Percentiles rank a stretch among this genome's conserved stretches.
These are phyloP conservation scores for Sinapis alba DNA, from an alignment of 441 rosid species.

Conservation along the genomic window DNA sequence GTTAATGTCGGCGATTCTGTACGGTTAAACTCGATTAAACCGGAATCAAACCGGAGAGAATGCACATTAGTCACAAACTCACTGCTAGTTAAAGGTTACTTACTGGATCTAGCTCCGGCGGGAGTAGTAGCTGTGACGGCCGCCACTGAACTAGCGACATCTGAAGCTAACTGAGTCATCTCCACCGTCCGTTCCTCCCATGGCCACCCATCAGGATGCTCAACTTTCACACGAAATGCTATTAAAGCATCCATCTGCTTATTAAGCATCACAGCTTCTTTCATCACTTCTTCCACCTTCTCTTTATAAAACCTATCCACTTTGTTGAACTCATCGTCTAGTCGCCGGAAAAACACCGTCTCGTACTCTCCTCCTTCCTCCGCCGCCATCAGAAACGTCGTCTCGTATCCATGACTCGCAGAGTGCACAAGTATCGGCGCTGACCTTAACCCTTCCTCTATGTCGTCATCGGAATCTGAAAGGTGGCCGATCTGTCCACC, in stretches of 20 bases:
- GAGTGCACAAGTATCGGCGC: constrained; percentile 48
- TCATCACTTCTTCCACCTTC: constrained; percentile 59
- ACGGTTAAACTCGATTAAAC: no score
- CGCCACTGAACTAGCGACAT: constrained; percentile 51
- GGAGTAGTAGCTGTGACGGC: constrained; percentile 61
- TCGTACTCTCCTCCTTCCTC: constrained; percentile 70
- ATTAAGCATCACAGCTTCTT: constrained; percentile 57
- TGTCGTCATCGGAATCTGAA: constrained; percentile 47
- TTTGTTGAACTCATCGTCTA: constrained; percentile 70
- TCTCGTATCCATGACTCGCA: constrained; percentile 48
- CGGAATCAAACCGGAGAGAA: not conserved
- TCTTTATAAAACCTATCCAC: constrained; percentile 50
- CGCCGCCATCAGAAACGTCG: constrained; percentile 52
- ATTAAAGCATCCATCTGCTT: constrained; percentile 80
- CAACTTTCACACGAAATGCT: constrained; percentile 77
- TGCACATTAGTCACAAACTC: not conserved
- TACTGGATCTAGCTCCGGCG: constrained; percentile 51
- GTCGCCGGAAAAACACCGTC: constrained; percentile 55
- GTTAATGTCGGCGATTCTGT: no score
- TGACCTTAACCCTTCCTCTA: constrained; percentile 40
- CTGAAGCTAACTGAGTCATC: constrained; percentile 66
- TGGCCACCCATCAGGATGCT: constrained; percentile 57
- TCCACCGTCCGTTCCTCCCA: constrained; percentile 48
- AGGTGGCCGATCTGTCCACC: constrained; percentile 24
- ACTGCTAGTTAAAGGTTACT: constrained; percentile 26